These are phyloP conservation scores for Lecanicillium sp. DNA, from an alignment of 2,329 filamentous ascomycete species.

Conservation along the genomic window DNA sequence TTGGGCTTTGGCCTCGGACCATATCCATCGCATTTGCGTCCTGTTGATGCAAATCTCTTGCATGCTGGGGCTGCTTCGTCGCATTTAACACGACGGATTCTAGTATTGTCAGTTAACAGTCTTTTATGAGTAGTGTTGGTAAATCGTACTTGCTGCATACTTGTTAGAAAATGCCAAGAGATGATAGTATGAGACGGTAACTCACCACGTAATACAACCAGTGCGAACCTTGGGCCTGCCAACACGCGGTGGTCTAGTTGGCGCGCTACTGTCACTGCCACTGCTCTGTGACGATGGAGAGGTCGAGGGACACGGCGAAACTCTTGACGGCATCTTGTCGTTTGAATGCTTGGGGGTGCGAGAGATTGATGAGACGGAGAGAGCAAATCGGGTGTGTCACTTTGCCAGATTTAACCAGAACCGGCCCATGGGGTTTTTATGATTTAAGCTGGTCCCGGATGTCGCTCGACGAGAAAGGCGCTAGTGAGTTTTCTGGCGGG, in stretches of 20 bases:
- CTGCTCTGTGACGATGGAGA: background rate
- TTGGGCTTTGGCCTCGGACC: constrained; percentile 5
- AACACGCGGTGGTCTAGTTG: constrained; percentile 20
- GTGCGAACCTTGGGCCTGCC: constrained; percentile 20
- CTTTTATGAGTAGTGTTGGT: background rate
- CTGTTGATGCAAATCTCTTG: constrained; percentile 24
- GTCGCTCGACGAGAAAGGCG: too few relatives aligned
- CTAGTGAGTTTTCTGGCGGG: too few relatives aligned
- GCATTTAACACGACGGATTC: constrained; percentile 19
- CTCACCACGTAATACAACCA: constrained; percentile 17
- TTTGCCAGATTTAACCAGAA: too few relatives aligned
- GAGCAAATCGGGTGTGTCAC: too few relatives aligned
- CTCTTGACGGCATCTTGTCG: too few relatives aligned
- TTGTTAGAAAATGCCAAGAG: background rate
- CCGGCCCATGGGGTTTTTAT: too few relatives aligned
- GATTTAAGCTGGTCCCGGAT: too few relatives aligned
- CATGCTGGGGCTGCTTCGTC: constrained; percentile 2
- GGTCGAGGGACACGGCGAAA: too few relatives aligned
- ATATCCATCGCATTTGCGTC: constrained; percentile 28
- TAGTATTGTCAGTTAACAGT: constrained; percentile 9
- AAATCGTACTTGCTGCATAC: constrained; percentile 1
- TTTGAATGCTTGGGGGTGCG: too few relatives aligned
- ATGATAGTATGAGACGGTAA: constrained; percentile 7
- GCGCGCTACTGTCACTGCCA: background rate
- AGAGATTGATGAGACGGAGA: too few relatives aligned